Evolutionary conservation across 768 basidiomycete genomes (phyloP).

Genomic region (Rhodotorula graminis): DNA sequence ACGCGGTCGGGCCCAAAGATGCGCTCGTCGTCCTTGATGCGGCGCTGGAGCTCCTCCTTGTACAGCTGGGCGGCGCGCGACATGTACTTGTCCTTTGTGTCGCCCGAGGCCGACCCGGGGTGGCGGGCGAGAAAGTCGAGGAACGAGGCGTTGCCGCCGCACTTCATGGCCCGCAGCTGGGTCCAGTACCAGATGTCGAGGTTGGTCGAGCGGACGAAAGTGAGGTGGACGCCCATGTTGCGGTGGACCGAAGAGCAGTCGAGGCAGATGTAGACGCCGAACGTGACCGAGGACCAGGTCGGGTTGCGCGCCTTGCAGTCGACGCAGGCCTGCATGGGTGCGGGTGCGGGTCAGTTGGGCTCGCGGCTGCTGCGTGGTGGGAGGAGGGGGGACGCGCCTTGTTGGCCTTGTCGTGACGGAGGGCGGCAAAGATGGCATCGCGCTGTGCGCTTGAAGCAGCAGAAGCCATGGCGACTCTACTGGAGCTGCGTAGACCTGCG

Average conservation of each 20-base stretch:
- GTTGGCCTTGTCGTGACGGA: conserved; percentile 81
- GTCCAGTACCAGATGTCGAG: conserved; percentile 87
- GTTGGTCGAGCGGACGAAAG: conserved; percentile 93
- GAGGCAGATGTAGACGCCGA: conserved; percentile 92
- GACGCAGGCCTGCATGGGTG: conserved; percentile 68
- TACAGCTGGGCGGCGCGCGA: conserved; percentile 78
- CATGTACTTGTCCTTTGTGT: conserved; percentile 85
- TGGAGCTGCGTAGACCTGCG: no score
- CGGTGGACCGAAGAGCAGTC: conserved; percentile 94
- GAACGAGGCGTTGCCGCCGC: conserved; percentile 83
- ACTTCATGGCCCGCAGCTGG: conserved; percentile 93
- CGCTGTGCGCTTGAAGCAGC: conserved; percentile 56
- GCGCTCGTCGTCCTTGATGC: conserved; percentile 67
- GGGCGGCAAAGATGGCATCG: conserved; percentile 73
- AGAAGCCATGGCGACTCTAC: neutral
- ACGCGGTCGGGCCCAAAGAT: conserved; percentile 36
- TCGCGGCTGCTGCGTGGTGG: no score
- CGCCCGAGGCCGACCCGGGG: conserved; percentile 56
- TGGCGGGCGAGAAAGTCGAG: conserved; percentile 85
- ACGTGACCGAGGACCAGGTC: conserved; percentile 94
- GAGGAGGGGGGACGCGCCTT: conserved; percentile 55
- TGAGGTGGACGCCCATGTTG: conserved; percentile 97
- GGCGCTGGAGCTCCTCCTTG: conserved; percentile 79
- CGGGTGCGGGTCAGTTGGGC: neutral
- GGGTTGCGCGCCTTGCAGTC: conserved; percentile 94